These are phyloP conservation scores for Penicillium italicum DNA, from an alignment of 2,329 filamentous ascomycete species.

Conservation along the genomic window DNA sequence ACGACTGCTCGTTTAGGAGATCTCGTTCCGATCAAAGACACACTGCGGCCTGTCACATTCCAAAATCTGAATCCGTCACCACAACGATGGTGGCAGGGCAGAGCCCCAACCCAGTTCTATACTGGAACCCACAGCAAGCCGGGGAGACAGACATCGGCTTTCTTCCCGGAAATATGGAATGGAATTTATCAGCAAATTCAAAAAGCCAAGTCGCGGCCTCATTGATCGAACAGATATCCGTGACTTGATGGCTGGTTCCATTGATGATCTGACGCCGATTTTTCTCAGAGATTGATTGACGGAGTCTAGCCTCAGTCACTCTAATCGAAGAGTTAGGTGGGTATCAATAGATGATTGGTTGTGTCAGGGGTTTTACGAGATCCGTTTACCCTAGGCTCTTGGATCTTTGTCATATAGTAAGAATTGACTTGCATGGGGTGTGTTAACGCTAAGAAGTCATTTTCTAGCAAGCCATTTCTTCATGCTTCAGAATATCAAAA, in stretches of 20 bases:
- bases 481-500: too few species aligned
- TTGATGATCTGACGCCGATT: neutral
- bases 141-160: slow-evolving; percentile 37
- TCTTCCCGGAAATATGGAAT: slow-evolving; percentile 45
- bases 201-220: slow-evolving; percentile 10
- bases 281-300: neutral
- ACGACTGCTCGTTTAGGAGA: slow-evolving; percentile 44
- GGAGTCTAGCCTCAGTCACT: neutral
- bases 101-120: slow-evolving; percentile 39
- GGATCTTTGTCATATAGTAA: neutral
- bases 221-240: neutral
- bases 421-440: neutral
- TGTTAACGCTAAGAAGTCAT: neutral
- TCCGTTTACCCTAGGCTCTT: neutral
- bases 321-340: neutral
- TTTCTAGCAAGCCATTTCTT: neutral
- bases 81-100: slow-evolving; percentile 39
- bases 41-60: slow-evolving; percentile 42
- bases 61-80: slow-evolving; percentile 36
- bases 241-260: neutral
- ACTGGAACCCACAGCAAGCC: slow-evolving; percentile 36
- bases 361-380: neutral
- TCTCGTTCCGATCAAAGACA: slow-evolving; percentile 35
- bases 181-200: slow-evolving; percentile 42
- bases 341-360: neutral